Conservation (phyloP, 2,329 filamentous ascomycete genomes). For the Cladobotryum protrusum region DNA sequence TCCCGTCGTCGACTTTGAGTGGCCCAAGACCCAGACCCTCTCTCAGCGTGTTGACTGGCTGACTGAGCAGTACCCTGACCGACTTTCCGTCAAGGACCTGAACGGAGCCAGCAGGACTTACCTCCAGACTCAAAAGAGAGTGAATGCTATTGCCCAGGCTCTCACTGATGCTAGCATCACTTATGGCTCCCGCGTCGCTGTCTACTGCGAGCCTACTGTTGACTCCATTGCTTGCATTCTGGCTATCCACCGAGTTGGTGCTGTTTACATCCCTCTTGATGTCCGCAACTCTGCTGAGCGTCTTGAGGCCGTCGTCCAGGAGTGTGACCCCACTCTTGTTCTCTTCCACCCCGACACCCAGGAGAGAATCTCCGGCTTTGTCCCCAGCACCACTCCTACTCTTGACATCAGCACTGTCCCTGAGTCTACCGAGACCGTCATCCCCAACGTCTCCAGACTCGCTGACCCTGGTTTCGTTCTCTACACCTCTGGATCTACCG, state of each 20-base stretch:
- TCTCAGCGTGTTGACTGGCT: slow-evolving; percentile 1
- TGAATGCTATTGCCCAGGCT: not conserved
- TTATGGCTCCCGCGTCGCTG: slow-evolving; percentile 24
- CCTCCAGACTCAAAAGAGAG: not conserved
- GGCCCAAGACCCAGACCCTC: not conserved
- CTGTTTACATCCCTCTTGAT: slow-evolving; percentile 34
- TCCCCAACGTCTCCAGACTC: not conserved
- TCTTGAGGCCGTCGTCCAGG: slow-evolving; percentile 22
- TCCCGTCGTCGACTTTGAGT: not conserved
- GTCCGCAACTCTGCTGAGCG: slow-evolving; percentile 20
- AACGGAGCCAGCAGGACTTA: not conserved
- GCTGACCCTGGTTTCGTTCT: slow-evolving; percentile 20
- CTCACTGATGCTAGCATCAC: slow-evolving; percentile 4
- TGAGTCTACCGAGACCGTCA: not conserved
- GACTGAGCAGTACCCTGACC: slow-evolving; percentile 1
- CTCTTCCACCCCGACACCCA: slow-evolving; percentile 9
- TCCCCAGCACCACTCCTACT: not conserved
- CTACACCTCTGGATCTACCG: slow-evolving; percentile 26
- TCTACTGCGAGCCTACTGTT: slow-evolving; percentile 30
- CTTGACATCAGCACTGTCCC: not conserved
- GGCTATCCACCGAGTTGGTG: slow-evolving; percentile 31
- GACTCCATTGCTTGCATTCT: slow-evolving; percentile 32
- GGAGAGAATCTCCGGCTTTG: slow-evolving; percentile 8
- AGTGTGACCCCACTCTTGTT: slow-evolving; percentile 18
- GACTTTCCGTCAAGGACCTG: slow-evolving; percentile 5